Evolutionary conservation across 352 stramenopile species (phyloP).

Genomic region (Globisporangium cylindrosporum): DNA sequence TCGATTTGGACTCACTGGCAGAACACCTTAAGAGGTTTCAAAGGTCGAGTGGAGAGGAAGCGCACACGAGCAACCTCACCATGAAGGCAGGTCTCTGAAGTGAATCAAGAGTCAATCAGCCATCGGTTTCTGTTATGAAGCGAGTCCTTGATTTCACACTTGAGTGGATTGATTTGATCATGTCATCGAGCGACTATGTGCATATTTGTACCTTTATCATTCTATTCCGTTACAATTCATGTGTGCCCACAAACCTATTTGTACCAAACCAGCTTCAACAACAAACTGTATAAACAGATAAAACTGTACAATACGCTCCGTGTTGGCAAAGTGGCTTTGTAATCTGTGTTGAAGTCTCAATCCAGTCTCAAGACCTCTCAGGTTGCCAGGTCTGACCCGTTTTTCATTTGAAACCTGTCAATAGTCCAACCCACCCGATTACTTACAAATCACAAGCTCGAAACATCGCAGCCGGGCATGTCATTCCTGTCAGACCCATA

Average conservation of each 20-base stretch:
- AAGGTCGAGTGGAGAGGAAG: no score
- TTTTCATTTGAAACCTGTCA: background rate
- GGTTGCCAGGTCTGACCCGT: background rate
- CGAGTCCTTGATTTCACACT: background rate
- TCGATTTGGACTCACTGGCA: no score
- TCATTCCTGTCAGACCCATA: background rate
- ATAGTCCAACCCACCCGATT: background rate
- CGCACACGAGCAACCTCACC: no score
- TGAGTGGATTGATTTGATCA: background rate
- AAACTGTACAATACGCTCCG: background rate
- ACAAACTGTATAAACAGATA: background rate
- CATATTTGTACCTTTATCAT: background rate
- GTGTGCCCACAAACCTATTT: background rate
- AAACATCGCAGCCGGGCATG: background rate
- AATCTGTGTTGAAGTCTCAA: constrained; percentile 8
- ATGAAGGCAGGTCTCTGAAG: no score
- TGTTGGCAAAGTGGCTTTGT: background rate
- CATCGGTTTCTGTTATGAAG: no score
- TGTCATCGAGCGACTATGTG: background rate
- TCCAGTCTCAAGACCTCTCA: background rate
- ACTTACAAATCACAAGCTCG: background rate
- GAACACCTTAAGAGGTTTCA: no score
- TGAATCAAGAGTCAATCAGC: no score
- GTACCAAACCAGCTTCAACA: background rate
- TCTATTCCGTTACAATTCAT: background rate